Evolutionary conservation across 345 rosid genomes (phyloP).

Genomic region (Salix exigua): DNA sequence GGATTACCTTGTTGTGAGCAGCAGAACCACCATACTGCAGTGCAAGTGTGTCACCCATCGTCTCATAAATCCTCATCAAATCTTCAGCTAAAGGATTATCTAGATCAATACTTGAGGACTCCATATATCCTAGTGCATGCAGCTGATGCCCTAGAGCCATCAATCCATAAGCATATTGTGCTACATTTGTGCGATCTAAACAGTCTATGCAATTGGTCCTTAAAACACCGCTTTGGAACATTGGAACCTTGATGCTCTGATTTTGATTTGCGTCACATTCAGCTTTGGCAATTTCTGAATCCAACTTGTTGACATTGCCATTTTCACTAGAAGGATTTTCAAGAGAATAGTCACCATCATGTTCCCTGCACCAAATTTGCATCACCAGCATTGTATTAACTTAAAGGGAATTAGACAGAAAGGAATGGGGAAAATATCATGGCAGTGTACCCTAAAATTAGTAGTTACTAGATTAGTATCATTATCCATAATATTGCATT

Average conservation of each 20-base stretch:
- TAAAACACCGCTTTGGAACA: slow-evolving; percentile 75
- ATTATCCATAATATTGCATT: neutral
- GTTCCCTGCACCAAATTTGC: slow-evolving; percentile 45
- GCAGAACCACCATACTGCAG: slow-evolving; percentile 97
- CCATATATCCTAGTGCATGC: slow-evolving; percentile 50
- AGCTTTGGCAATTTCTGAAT: slow-evolving; percentile 24
- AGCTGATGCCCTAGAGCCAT: slow-evolving; percentile 82
- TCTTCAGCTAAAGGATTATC: slow-evolving; percentile 71
- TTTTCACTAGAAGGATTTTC: slow-evolving; percentile 23
- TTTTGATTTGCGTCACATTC: slow-evolving; percentile 24
- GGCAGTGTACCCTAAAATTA: neutral
- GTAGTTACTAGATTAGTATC: neutral
- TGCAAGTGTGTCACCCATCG: slow-evolving; percentile 97
- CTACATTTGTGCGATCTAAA: slow-evolving; percentile 95
- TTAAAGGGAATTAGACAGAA: neutral
- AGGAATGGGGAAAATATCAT: neutral
- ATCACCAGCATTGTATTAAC: slow-evolving; percentile 10
- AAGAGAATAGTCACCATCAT: slow-evolving; percentile 22
- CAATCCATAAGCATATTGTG: slow-evolving; percentile 86
- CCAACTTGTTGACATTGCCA: slow-evolving; percentile 27
- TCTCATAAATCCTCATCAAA: slow-evolving; percentile 74
- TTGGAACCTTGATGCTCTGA: slow-evolving; percentile 30
- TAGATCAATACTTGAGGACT: slow-evolving; percentile 50
- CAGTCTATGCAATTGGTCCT: slow-evolving; percentile 99
- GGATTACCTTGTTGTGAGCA: slow-evolving; percentile 87